These are phyloP conservation scores for Phytophthora nicotianae DNA, from an alignment of 352 stramenopile species.

Conservation along the genomic window DNA sequence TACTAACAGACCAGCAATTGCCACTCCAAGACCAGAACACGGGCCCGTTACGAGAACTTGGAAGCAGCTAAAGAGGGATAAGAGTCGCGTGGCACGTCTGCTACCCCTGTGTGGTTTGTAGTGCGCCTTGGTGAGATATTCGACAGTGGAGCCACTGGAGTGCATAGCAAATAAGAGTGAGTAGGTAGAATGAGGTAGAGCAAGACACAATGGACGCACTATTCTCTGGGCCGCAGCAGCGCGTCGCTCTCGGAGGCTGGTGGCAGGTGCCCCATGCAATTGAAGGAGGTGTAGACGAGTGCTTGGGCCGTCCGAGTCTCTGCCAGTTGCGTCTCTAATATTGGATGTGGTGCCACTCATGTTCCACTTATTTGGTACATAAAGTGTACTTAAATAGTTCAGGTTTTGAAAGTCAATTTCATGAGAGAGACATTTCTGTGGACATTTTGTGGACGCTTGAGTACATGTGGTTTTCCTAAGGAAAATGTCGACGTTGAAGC, in stretches of 20 bases:
- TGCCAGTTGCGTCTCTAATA: neutral
- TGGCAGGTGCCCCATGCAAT: conserved; percentile 24
- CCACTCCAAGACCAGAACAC: conserved; percentile 38
- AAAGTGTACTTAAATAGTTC: no score
- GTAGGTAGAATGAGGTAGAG: conserved; percentile 4
- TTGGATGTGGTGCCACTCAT: neutral
- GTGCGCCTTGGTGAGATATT: conserved; percentile 40
- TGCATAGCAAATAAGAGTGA: conserved; percentile 6
- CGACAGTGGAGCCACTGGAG: conserved; percentile 49
- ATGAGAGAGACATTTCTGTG: no score
- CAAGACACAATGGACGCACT: conserved; percentile 30
- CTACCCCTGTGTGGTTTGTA: conserved; percentile 11
- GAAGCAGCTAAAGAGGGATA: conserved; percentile 35
- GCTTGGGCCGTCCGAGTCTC: neutral
- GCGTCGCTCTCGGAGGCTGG: conserved; percentile 33
- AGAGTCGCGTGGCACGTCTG: conserved; percentile 4
- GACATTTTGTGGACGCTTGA: conserved; percentile 1
- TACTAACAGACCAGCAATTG: conserved; percentile 43
- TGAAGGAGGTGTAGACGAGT: neutral
- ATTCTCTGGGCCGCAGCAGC: conserved; percentile 34
- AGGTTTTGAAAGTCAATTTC: neutral
- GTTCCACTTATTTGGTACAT: neutral
- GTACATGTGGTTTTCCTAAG: neutral
- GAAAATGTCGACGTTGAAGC: conserved; percentile 15
- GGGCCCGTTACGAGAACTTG: conserved; percentile 22